A percentile compares a stretch with the other conserved stretches of the same genome.
phyloP scores from a whole-genome alignment of 2,329 filamentous ascomycete species.

The Ascosphaera aggregata region DNA sequence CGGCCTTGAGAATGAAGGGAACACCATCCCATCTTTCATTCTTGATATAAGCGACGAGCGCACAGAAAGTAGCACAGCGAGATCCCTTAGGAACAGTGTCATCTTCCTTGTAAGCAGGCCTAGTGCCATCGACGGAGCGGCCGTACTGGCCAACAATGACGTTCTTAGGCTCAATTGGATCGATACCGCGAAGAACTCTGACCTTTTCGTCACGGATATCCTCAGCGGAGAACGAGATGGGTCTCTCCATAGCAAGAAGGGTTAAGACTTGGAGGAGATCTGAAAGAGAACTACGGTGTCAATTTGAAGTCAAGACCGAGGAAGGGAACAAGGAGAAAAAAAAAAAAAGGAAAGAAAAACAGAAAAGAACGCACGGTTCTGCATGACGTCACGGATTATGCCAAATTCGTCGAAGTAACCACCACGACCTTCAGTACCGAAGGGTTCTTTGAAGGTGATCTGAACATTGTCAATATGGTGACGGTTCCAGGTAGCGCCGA shows the following conservation, averaged over 20 bases:
- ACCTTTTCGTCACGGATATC: slow-evolving; percentile 98
- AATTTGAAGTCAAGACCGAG: slow-evolving; percentile 5
- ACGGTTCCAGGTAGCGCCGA: slow-evolving; percentile 95
- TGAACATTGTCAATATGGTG: slow-evolving; percentile 99
- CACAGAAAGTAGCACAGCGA: slow-evolving; percentile 93
- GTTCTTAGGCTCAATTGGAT: slow-evolving; percentile 93
- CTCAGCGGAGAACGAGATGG: slow-evolving; percentile 93
- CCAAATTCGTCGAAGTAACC: slow-evolving; percentile 99
- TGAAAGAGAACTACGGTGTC: slow-evolving; percentile 12
- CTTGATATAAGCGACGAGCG: slow-evolving; percentile 95
- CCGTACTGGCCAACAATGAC: slow-evolving; percentile 99
- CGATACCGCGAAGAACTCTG: slow-evolving; percentile 78
- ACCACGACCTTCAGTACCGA: slow-evolving; percentile 90
- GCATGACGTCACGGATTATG: slow-evolving; percentile 98
- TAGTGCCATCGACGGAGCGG: slow-evolving; percentile 83
- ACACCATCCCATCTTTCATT: slow-evolving; percentile 99
- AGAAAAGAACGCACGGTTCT: slow-evolving; percentile 63
- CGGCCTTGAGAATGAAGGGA: slow-evolving; percentile 97
- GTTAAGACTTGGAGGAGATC: slow-evolving; percentile 89
- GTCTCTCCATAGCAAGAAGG: slow-evolving; percentile 90
- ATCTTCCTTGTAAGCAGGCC: slow-evolving; percentile 96
- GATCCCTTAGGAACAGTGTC: slow-evolving; percentile 96
- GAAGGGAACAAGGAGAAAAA: too few species aligned
- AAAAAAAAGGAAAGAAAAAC: too few species aligned
- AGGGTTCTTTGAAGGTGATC: slow-evolving; percentile 98